These are phyloP conservation scores for Arctium lappa DNA, from an alignment of 129 eudicot species.

Conservation along the genomic window DNA sequence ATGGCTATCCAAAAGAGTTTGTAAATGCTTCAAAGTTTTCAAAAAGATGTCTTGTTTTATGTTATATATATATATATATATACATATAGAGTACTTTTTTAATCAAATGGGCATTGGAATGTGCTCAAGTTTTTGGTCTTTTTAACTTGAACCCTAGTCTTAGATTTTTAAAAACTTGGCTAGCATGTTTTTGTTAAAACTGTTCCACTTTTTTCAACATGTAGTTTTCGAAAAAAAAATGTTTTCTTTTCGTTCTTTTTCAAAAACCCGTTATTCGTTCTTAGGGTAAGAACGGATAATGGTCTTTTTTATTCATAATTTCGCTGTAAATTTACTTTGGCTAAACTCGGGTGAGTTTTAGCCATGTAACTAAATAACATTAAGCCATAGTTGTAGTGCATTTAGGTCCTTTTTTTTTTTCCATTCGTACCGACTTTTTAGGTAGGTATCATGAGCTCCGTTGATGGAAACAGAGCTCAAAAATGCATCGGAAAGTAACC, in stretches of 20 bases:
- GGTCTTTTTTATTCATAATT: conserved; percentile 10
- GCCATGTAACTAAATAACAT: conserved; percentile 45
- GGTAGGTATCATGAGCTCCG: conserved; percentile 50
- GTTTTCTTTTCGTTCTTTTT: not conserved
- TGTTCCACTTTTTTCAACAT: conserved; percentile 6
- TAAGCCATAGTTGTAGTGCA: conserved; percentile 36
- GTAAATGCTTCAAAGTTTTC: conserved; percentile 32
- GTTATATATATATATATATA: conserved; percentile 13
- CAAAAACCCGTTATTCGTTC: conserved; percentile 31
- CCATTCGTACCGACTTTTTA: conserved; percentile 29
- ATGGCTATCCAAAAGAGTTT: conserved; percentile 35
- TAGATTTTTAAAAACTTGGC: conserved; percentile 57
- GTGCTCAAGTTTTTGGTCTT: conserved; percentile 46
- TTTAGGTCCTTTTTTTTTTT: conserved; percentile 13
- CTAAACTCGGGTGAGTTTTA: conserved; percentile 53
- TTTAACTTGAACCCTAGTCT: conserved; percentile 55
- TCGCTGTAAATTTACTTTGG: conserved; percentile 50
- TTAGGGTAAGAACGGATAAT: conserved; percentile 50
- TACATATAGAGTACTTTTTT: conserved; percentile 26
- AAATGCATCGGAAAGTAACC: conserved; percentile 62
- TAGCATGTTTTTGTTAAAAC: conserved; percentile 35
- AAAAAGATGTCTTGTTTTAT: conserved; percentile 25
- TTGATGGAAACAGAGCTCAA: conserved; percentile 53
- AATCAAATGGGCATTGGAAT: conserved; percentile 58
- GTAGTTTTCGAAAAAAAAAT: conserved; percentile 3